Evolutionary conservation across 805 yeast genomes (phyloP), one percentile per base, ranked within the genome.

Genomic region (Tetrapisispora namnaoensis): DNA sequence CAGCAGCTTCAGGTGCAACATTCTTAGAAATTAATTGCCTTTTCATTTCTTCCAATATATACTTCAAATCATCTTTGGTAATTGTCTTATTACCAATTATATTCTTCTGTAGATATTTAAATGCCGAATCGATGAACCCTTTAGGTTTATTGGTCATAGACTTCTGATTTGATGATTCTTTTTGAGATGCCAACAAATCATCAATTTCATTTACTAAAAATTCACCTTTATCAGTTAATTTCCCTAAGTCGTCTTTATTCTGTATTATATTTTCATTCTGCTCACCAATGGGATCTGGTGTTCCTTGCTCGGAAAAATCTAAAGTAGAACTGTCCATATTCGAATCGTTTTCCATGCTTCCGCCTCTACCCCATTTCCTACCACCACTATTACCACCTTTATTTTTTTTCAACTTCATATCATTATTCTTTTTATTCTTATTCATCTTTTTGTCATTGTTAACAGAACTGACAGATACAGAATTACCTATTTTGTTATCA

Each of bases 1-100:
- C 79, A 0, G 98, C 93, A 2, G 89, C 95, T 50, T 84, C 86
- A 11, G 95, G 93, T 3, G 97, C 93, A 32, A 91, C 93, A 59
- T 91, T 91, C 58, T 90, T 91, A 53, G 83, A 74, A 52, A 93
- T 78, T 48, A 91, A 71, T 57, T 87, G 95, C 50, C 86, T 84
- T 48, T 79, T 76, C 67, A 93, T 75, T 41, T 81, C 78, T 37
- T 73, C 73, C 21, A 86, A 69, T 2, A 87, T 81, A 40, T 80
- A 79, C 37, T 75, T 75, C 49, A 91, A 71, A 59, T 89, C 89
- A 14, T 74, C 75, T 32, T 76, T 74, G 2, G 79, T 73, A 38
- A 85, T 74, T 7, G 77, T 79, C 59, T 81, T 82, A 46, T 88
- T 87, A 48, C 93, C 91, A 44, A 84, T 71, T 45, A 78, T 62